Conservation (phyloP, 345 rosid genomes). For the Bretschneidera sinensis region DNA sequence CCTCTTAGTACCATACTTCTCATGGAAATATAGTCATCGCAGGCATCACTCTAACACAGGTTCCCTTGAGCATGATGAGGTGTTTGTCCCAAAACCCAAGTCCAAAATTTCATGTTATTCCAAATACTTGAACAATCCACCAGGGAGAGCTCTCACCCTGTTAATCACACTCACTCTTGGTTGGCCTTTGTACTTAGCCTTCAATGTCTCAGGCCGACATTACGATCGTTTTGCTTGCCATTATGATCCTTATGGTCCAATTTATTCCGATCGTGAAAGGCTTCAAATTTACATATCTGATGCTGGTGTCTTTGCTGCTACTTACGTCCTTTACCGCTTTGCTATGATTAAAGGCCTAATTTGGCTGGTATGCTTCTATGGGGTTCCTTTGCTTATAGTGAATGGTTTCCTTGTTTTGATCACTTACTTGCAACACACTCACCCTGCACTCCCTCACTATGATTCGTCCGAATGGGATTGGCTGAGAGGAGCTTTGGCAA, state of each 20-base stretch:
- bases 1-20: conserved; percentile 57
- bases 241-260: conserved; percentile 46
- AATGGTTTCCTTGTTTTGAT: too few species aligned
- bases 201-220: conserved; percentile 43
- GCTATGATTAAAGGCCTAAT: conserved; percentile 36
- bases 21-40: conserved; percentile 69
- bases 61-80: conserved; percentile 62
- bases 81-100: conserved; percentile 53
- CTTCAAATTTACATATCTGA: conserved; percentile 47
- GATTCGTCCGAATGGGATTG: too few species aligned
- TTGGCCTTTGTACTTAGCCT: too few species aligned
- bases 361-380: too few species aligned
- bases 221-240: conserved; percentile 47
- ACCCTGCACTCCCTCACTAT: too few species aligned
- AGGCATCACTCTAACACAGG: too few species aligned
- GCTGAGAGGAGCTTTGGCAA: too few species aligned
- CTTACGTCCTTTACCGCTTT: conserved; percentile 29
- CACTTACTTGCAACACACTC: too few species aligned
- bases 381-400: too few species aligned
- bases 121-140: conserved; percentile 43
- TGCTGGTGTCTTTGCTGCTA: conserved; percentile 34
- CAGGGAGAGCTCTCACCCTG: conserved; percentile 33
- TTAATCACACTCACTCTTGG: conserved; percentile 26
- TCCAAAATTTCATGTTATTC: conserved; percentile 23
- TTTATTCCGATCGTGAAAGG: conserved; percentile 44